Conservation (phyloP, 345 rosid species). For the Aquilaria malaccensis region DNA sequence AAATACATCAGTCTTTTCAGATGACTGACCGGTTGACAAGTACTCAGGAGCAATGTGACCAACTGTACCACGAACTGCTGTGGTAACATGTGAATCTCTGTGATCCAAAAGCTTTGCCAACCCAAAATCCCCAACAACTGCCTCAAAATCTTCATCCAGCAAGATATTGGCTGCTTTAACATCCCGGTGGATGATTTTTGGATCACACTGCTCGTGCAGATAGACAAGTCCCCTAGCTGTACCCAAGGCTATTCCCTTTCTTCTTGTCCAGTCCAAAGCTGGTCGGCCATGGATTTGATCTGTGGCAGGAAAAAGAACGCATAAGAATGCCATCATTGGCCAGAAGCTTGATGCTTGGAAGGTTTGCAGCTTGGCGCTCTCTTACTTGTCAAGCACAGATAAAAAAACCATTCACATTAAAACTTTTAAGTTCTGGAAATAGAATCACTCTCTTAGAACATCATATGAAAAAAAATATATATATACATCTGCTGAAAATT, state of each 20-base stretch:
- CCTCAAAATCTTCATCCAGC: constrained; percentile 86
- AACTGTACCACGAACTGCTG: constrained; percentile 89
- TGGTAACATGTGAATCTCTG: constrained; percentile 89
- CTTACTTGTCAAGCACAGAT: too few relatives aligned
- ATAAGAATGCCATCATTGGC: background rate
- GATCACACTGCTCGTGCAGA: constrained; percentile 93
- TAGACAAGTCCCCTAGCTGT: constrained; percentile 86
- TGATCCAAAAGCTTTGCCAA: constrained; percentile 95
- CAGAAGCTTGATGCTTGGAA: constrained; percentile 5
- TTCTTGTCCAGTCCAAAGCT: constrained; percentile 75
- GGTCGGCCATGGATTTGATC: constrained; percentile 63
- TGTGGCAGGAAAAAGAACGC: constrained; percentile 23
- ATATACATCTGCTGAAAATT: too few relatives aligned
- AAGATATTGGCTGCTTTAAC: constrained; percentile 96
- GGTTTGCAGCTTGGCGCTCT: background rate
- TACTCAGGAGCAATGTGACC: constrained; percentile 97
- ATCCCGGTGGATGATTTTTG: constrained; percentile 89
- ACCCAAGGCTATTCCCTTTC: constrained; percentile 85
- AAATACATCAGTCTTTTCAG: constrained; percentile 88
- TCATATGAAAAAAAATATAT: too few relatives aligned
- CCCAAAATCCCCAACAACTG: constrained; percentile 98
- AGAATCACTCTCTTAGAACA: too few relatives aligned
- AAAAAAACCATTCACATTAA: too few relatives aligned
- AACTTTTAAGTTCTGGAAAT: too few relatives aligned
- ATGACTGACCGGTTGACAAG: constrained; percentile 88